These are phyloP conservation scores for Suillus fuscotomentosus DNA, from an alignment of 768 basidiomycete genomes.

Conservation along the genomic window DNA sequence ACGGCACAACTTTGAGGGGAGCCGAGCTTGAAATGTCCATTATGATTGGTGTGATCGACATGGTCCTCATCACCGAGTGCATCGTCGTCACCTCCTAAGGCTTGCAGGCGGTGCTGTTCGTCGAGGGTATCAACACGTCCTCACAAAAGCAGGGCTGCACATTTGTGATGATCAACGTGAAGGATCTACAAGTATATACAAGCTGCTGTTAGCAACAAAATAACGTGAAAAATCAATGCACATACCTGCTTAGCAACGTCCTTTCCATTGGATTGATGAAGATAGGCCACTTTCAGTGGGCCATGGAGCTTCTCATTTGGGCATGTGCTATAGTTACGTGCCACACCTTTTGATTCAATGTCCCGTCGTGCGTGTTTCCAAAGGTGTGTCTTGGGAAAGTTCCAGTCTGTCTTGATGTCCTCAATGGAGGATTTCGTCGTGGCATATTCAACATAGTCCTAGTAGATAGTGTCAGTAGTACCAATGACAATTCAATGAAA, in stretches of 20 bases:
- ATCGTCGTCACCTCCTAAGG: not conserved
- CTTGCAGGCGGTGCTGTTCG: constrained; percentile 12
- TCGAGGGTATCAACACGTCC: not conserved
- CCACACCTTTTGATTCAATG: constrained; percentile 30
- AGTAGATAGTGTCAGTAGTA: not conserved
- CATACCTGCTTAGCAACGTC: constrained; percentile 30
- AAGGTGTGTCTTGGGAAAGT: constrained; percentile 34
- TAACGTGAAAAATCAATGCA: not conserved
- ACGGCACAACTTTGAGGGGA: not conserved
- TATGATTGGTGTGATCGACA: not conserved
- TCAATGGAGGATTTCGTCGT: not conserved
- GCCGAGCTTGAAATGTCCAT: not conserved
- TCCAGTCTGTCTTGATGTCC: constrained; percentile 28
- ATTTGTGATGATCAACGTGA: not conserved
- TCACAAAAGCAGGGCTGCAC: not conserved
- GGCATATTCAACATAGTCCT: not conserved
- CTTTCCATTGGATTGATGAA: constrained; percentile 30
- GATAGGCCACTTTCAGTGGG: constrained; percentile 23
- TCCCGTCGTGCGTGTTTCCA: constrained; percentile 30
- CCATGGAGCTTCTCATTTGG: constrained; percentile 30
- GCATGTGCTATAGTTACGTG: constrained; percentile 29
- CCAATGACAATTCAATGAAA: not conserved
- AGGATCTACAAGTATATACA: not conserved
- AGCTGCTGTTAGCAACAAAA: too few species aligned
- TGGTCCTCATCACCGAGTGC: not conserved